Evolutionary conservation across 495 filamentous ascomycete species (phyloP), one percentile per base, ranked within the genome.

Genomic region (Hyphodiscus hymeniophilus): DNA sequence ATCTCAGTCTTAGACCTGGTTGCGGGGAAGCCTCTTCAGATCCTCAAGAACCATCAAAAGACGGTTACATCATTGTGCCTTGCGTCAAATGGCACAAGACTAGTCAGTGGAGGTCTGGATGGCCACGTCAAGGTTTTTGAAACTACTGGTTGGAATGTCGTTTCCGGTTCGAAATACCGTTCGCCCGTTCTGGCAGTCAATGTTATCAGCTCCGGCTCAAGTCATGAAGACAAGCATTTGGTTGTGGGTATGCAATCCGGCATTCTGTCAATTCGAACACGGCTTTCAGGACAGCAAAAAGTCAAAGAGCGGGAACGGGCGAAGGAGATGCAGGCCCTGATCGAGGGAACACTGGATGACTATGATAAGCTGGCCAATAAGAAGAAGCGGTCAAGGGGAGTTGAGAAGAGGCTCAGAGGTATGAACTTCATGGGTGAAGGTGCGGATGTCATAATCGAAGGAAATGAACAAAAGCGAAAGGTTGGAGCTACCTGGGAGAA

Each of bases 71-170:
- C 85, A 3, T 74, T 99, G 28, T 71, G 67, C 35, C 60, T 75
- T n/a, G 92, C 89, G 0, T 87, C 85, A 23, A 81, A 85, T 54
- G 79, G 82, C 15, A 79, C 79, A 6, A 76, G 94, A 36, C 71
- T 99, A 39, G 75, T 99, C 49, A 87, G 78, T 60, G 94, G 88
- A 62, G 84, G 80, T 13, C 70, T 99, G 26, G 92, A 99, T 63
- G 94, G 94, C 12, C 92, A 96, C 61, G 76, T 99, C 65, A 99
- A 99, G 69, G 76, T 97, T 31, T 95, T 91, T 53, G 91, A 97
- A 66, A 92, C 89, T 1, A 77, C 79, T 0, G 77, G 73, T 22
- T 99, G 94, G 94, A 91, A 94, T 60, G 81, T 97, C 4, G 89
- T 95, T 3, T 80, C 85, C 22, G 90, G 88, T 30, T 81, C 84